Conservation (phyloP, 805 yeast species). For the Ascoidea asiatica region DNA sequence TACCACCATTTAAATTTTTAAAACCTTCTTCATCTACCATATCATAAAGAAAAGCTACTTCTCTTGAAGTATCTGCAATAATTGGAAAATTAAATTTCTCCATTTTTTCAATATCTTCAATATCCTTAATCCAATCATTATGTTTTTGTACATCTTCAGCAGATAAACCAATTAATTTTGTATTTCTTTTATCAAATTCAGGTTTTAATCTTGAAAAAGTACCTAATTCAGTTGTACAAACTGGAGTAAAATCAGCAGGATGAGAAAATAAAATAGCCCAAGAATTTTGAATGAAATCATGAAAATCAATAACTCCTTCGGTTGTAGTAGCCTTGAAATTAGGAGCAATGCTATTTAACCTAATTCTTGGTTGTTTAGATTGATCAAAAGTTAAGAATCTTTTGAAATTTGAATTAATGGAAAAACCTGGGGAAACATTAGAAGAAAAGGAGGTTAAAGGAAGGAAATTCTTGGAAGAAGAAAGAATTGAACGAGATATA, state of each 20-base stretch:
- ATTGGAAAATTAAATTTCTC: constrained; percentile 75
- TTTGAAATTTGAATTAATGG: background rate
- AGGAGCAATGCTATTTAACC: constrained; percentile 82
- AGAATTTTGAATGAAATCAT: constrained; percentile 70
- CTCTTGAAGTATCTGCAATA: constrained; percentile 76
- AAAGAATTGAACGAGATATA: background rate
- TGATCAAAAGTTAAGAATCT: constrained; percentile 5
- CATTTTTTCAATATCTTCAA: constrained; percentile 61
- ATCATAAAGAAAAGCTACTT: constrained; percentile 73
- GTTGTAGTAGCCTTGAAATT: constrained; percentile 78
- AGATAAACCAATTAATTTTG: constrained; percentile 81
- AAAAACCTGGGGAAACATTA: background rate
- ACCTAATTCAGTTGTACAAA: constrained; percentile 92
- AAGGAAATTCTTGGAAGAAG: background rate
- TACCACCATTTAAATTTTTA: constrained; percentile 57
- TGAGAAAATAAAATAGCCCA: constrained; percentile 89
- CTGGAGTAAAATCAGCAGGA: constrained; percentile 96
- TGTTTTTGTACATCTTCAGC: constrained; percentile 76
- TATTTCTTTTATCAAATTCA: constrained; percentile 74
- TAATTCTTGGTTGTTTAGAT: constrained; percentile 39
- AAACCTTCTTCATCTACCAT: constrained; percentile 83
- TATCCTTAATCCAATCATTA: constrained; percentile 80
- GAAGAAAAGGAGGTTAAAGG: background rate
- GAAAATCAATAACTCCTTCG: constrained; percentile 73
- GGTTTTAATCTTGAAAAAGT: constrained; percentile 85